Base-by-base conservation (phyloP, 148 eudicot species). In the Amaranthus hypochondriacus region DNA sequence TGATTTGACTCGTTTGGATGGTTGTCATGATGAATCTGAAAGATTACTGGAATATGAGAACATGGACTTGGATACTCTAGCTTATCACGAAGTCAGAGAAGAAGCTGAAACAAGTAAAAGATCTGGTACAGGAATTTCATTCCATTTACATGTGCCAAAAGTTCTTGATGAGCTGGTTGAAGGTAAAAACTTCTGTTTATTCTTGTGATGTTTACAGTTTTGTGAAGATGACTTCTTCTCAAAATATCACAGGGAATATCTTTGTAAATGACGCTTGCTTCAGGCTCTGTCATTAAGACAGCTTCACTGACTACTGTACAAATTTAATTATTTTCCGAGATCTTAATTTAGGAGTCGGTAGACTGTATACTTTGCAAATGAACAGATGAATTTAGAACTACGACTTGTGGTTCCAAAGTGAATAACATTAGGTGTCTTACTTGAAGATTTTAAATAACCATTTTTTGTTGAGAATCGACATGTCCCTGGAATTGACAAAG, bases 51-150 rank as follows among this genome's bases (percentile, higher is more conserved):
- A 84, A 46, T 89, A 77, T 73, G 96, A 88, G 74, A 84, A 84
- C 77, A 92, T 92, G 97, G 99, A 95, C 75, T 79, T 88, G 75
- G 99, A 95, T 69, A 85, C 81, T 74, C 69, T 79, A 66, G 87
- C 76, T 71, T 77, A 70, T 72, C 87, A 89, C 70, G 88, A 84
- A 76, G 80, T 80, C 53, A 81, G 53, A 53, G 84, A 83, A 77
- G 86, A 83, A 76, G 77, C 79, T 82, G 87, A 79, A 82, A 83
- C 86, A 58, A 80, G 81, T 69, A 84, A 83, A 78, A 75, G 76
- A 76, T 83, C 83, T 46, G 74, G 80, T 58, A 82, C 73, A 76
- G 81, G 79, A 77, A 78, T 82, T 56, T 73, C 92, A 51, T 95
- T 88, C 70, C 96, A 89, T 75, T 75, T 83, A 72, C 93, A 90